phyloP scores from a whole-genome alignment of 106 monocot genomes.

The Xerophyta viscosa region DNA sequence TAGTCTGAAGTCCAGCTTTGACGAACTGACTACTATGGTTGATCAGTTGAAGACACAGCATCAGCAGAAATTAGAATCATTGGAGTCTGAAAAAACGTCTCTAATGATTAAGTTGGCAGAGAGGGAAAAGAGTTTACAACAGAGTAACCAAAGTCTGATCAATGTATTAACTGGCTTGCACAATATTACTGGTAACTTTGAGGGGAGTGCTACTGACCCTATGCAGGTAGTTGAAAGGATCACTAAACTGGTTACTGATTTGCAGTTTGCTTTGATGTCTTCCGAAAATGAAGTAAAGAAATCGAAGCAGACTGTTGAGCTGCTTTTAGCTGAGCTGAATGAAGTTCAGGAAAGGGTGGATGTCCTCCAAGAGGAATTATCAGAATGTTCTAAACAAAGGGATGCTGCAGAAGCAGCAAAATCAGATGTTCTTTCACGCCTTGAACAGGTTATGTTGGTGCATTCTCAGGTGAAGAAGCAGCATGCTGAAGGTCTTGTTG shows the following conservation, averaged over 20 bases:
- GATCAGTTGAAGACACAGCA: constrained; percentile 35
- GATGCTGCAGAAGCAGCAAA: constrained; percentile 42
- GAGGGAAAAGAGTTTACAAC: constrained; percentile 28
- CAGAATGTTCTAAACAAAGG: constrained; percentile 37
- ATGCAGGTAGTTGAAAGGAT: constrained; percentile 49
- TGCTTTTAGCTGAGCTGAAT: constrained; percentile 84
- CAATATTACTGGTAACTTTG: constrained; percentile 33
- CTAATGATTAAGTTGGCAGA: constrained; percentile 41
- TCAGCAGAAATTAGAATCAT: constrained; percentile 37
- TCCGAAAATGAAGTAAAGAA: constrained; percentile 63
- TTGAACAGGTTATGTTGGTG: constrained; percentile 29
- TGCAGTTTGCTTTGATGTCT: constrained; percentile 31
- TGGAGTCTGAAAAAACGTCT: constrained; percentile 46
- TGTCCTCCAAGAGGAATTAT: constrained; percentile 63
- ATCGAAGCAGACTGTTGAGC: constrained; percentile 65
- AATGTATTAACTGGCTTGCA: constrained; percentile 37
- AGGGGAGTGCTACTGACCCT: constrained; percentile 40
- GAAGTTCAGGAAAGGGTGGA: constrained; percentile 94
- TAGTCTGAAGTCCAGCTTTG: constrained; percentile 62
- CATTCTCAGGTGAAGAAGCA: constrained; percentile 48
- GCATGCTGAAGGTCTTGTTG: constrained; percentile 26
- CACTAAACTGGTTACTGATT: constrained; percentile 31
- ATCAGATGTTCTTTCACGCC: constrained; percentile 41
- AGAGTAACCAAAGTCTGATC: constrained; percentile 27
- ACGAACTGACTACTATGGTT: constrained; percentile 41